Evolutionary conservation across 2,329 filamentous ascomycete genomes (phyloP), one percentile per base, ranked within the genome.

Genomic region (Claviceps sp.): DNA sequence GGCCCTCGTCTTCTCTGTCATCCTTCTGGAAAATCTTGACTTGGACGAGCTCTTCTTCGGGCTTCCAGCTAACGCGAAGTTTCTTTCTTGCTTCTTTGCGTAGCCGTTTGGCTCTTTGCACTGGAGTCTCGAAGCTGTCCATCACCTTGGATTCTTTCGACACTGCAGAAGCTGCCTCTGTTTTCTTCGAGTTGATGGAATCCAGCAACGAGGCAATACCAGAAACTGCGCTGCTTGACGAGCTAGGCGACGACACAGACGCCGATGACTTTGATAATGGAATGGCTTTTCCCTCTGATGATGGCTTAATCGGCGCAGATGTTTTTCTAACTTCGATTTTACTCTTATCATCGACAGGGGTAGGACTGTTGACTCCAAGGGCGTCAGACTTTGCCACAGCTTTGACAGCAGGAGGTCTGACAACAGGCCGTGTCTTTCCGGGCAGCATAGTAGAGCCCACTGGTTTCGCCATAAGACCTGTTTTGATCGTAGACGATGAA

Each of bases 21-120:
- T 88, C 83, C 59, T 87, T 85, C 51, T 81, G 79, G 67, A 90
- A 89, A 48, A 82, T 70, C 56, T 79, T 78, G 51, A 88, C 71
- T 58, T 86, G 72, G 1, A 82, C 82, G 34, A 91, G 73, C 34
- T 81, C 77, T 18, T 76, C 70, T 48, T 84, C 85, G 0, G 80
- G 75, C 61, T 83, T 86, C 75, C 85, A 91, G 6, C 70, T 76
- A 5, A 91, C 86, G 13, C 82, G 77, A 22, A 89, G 70, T 56
- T 84, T 80, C 38, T 84, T 77, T 48, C 86, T 77, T 54, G 79
- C 75, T 62, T 89, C 85, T 60, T 88, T 89, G 38, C 85, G 79
- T 4, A 88, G 69, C 11, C 86, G 78, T 60, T 81, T 85, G 1
- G 74, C 70, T 59, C 74, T 82, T 62, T 88, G 77, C 59, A 86